Evolutionary conservation across 192 early-diverging fungal genomes (phyloP), one percentile per base, ranked within the genome.

Genomic region (Podila epicladia): DNA sequence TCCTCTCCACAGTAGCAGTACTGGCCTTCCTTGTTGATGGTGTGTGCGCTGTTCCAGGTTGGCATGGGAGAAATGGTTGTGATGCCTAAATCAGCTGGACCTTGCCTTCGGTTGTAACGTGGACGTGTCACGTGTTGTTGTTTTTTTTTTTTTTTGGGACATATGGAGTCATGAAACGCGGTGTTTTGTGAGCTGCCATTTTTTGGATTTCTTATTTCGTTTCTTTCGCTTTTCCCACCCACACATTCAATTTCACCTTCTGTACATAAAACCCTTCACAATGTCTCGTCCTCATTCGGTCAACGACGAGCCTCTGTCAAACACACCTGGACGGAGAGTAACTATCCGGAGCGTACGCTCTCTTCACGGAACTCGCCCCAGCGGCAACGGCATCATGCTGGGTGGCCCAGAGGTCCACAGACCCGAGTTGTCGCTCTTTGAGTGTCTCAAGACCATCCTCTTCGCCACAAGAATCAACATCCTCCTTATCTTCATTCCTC

Each of bases 1-100:
- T 91, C 90, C 59, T 82, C 71, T 19, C 91, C 88, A 65, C 92
- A 93, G 62, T 93, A 93, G 70, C 92, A 93, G 61, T 93, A 93
- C 17, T 75, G 72, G 26, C 89, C 86, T 62, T 92, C 78, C 35
- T 69, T 73, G 72, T 93, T 92, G 48, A 88, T 75, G 6, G 89
- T 89, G 59, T 90, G 92, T 17, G 82, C 69, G 31, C 73, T 83
- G 69, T 91, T 87, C 91, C 91, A 92, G 12, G 72, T 82, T n/a
- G 53, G 53, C 53, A 55, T 55, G 20, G 53, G 24, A 26, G 24
- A 26, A 55, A 5, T 55, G 24, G 11, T 55, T 24, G 5, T 24
- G 24, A 22, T 55, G 22, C 5, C n/a, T n/a, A n/a, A n/a, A n/a
- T n/a, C n/a, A n/a, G n/a, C n/a, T n/a, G n/a, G n/a, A n/a, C n/a